These are phyloP conservation scores for Mycena rebaudengoi DNA, from an alignment of 768 basidiomycete genomes.

Conservation along the genomic window DNA sequence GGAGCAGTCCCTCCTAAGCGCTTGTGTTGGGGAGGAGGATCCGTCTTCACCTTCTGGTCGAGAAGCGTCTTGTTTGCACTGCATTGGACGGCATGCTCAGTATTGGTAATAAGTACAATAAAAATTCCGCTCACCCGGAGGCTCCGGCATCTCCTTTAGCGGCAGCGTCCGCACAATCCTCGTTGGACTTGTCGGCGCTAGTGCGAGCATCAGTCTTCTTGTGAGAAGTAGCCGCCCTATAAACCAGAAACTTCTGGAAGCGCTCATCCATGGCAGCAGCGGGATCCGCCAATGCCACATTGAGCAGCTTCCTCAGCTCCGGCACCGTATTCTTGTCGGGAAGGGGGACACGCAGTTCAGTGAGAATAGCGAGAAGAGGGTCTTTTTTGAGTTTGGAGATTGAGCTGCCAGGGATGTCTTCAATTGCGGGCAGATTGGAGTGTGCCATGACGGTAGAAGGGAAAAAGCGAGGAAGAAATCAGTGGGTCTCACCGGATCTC, in stretches of 20 bases:
- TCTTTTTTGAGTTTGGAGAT: too few species aligned
- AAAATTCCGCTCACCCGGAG: neutral
- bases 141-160: neutral
- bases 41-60: neutral
- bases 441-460: too few species aligned
- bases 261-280: neutral
- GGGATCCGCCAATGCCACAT: too few species aligned
- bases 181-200: neutral
- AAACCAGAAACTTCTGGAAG: neutral
- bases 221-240: neutral
- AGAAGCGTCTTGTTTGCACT: neutral
- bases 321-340: too few species aligned
- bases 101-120: neutral
- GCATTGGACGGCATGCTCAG: neutral
- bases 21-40: neutral
- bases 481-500: too few species aligned
- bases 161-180: neutral
- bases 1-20: neutral
- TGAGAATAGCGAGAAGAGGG: too few species aligned
- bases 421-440: too few species aligned
- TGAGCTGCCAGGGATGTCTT: too few species aligned
- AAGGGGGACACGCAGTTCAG: too few species aligned
- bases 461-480: too few species aligned
- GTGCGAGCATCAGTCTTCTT: neutral
- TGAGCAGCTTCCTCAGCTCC: too few species aligned